A percentile compares a stretch with the other conserved stretches of the same genome.
Conservation (phyloP, 1,284 basidiomycete genomes). For the Ceratobasidium sp. region DNA sequence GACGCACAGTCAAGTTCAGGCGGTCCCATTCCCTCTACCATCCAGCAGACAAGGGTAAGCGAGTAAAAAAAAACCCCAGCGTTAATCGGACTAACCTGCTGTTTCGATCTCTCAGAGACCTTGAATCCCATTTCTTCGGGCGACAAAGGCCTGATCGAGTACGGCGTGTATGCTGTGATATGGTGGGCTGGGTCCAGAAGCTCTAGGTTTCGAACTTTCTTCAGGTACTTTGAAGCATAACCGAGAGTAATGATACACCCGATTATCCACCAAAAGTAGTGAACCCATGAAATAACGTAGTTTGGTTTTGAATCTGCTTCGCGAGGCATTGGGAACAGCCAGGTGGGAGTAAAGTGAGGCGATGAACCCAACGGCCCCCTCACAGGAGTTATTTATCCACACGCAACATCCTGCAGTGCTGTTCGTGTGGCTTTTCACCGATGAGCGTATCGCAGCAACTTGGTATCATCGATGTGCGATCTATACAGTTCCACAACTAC, state of each 20-base stretch:
- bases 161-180: background rate
- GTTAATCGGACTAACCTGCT: background rate
- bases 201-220: background rate
- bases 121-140: background rate
- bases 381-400: no score
- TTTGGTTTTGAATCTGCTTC: no score
- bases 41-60: background rate
- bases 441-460: no score
- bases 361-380: no score
- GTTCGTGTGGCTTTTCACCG: no score
- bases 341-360: no score
- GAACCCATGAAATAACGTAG: no score
- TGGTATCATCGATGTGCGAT: no score
- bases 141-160: background rate
- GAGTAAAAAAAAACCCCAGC: background rate
- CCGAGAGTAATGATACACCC: slow-evolving; percentile 27
- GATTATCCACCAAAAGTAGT: background rate
- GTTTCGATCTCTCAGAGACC: background rate
- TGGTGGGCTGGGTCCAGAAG: slow-evolving; percentile 12
- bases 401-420: no score
- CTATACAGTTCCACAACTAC: no score
- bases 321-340: no score
- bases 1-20: background rate
- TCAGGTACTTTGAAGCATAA: slow-evolving; percentile 30
- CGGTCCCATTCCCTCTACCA: slow-evolving; percentile 11